These are phyloP conservation scores for Begonia peltatifolia DNA, from an alignment of 306 rosid species.

Conservation along the genomic window DNA sequence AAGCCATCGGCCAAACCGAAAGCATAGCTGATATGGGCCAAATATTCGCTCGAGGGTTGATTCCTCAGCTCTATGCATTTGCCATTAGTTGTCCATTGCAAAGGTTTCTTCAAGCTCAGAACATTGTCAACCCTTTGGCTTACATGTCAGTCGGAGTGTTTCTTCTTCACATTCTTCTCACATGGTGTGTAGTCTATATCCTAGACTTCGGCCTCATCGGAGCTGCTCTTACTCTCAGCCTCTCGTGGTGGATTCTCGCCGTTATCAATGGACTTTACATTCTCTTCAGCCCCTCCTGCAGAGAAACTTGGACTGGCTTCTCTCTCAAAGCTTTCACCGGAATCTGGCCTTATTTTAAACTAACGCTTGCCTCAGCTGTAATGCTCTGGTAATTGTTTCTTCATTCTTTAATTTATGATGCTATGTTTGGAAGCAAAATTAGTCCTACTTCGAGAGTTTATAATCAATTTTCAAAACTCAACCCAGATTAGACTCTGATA, in stretches of 20 bases:
- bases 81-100: constrained; percentile 38
- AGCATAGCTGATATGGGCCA: no score
- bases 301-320: constrained; percentile 12
- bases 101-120: constrained; percentile 42
- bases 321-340: constrained; percentile 8
- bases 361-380: constrained; percentile 9
- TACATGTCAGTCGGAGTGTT: constrained; percentile 8
- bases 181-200: neutral
- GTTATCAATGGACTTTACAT: no score
- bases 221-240: no score
- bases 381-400: neutral
- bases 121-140: constrained; percentile 30
- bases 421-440: no score
- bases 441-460: no score
- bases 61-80: constrained; percentile 16
- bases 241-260: no score
- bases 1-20: no score
- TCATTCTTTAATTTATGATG: no score
- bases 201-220: neutral
- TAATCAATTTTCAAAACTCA: no score
- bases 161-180: neutral
- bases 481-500: no score
- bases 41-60: no score
- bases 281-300: neutral
- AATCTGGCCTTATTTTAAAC: constrained; percentile 3